Percentiles rank a stretch among this genome's conserved stretches.
These are phyloP conservation scores for Schwanniomyces polymorphus DNA, from an alignment of 805 yeast species.

Conservation along the genomic window DNA sequence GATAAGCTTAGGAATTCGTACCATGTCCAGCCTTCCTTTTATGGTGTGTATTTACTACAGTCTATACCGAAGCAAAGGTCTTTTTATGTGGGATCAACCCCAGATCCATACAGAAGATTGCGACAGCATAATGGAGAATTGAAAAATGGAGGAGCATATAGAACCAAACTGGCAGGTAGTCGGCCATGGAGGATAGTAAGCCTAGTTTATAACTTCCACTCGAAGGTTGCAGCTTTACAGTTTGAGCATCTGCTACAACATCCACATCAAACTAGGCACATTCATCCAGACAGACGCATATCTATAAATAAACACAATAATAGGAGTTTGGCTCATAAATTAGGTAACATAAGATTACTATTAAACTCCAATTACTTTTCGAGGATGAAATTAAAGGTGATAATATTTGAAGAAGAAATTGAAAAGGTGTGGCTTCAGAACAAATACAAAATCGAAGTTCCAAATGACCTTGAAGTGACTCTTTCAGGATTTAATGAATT, in stretches of 20 bases:
- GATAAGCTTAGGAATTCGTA: not conserved
- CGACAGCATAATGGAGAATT: conserved; percentile 79
- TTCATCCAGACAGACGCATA: conserved; percentile 39
- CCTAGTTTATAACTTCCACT: conserved; percentile 71
- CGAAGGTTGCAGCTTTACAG: conserved; percentile 64
- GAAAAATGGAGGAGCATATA: conserved; percentile 63
- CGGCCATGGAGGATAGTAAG: conserved; percentile 76
- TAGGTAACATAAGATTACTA: conserved; percentile 50
- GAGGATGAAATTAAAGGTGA: conserved; percentile 45
- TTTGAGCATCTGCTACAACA: conserved; percentile 90
- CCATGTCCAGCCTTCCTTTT: conserved; percentile 40
- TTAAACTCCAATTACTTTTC: conserved; percentile 44
- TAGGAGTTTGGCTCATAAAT: conserved; percentile 41
- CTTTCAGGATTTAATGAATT: not conserved
- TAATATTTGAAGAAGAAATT: conserved; percentile 38
- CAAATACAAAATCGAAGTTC: conserved; percentile 20
- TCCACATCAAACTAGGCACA: conserved; percentile 62
- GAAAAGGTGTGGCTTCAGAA: conserved; percentile 35
- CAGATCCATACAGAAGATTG: conserved; percentile 65
- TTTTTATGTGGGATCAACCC: conserved; percentile 81
- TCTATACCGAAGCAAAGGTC: conserved; percentile 58
- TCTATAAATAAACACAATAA: conserved; percentile 37
- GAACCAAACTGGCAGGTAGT: conserved; percentile 55
- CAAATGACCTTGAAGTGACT: conserved; percentile 8
- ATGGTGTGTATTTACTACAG: conserved; percentile 70